Evolutionary conservation across 225 moss, liverwort and hornwort species (phyloP), one percentile per base, ranked within the genome.

Genomic region (Polytrichum commune): DNA sequence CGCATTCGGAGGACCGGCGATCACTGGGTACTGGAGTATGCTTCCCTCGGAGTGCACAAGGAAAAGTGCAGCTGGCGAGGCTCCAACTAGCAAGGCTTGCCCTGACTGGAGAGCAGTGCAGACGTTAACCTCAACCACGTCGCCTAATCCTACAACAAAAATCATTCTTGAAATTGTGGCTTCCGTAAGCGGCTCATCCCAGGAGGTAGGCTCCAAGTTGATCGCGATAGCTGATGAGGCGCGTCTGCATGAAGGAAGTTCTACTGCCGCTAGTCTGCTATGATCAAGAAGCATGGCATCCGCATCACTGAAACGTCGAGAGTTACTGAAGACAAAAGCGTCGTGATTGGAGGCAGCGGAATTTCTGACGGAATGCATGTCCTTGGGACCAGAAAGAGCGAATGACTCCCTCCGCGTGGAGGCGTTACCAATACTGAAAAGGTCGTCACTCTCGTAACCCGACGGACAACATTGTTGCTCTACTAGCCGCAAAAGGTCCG

Each of bases 361-460:
- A 25, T 53, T 53, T 20, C 65, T n/a, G 53, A 63, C 18, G 9
- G 68, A 68, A 4, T 68, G 68, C 53, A 29, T 54, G 5, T 68
- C 68, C 3, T 61, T 75, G 1, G 78, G 78, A 30, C 18, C 13
- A 23, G 66, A 78, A 4, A 72, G 5, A 0, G 56, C 75, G 5
- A 73, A 19, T 3, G 86, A 86, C 38, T 77, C 66, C 4, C 86
- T 77, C 0, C 75, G 75, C 25, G 86, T 70, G 64, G 64, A 72
- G 18, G 30, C 16, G 33, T 71, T 78, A 26, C 74, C 74, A n/a
- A 87, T 76, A 66, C 86, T 87, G 2, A 87, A 87, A 54, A 87
- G 63, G 78, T 87, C 86, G 66, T 87, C 86, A 16, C 86, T 87
- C 53, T 83, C 83, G 73, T 87, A 87, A 0, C 83, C 86, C 4